Evolutionary conservation across 2,329 filamentous ascomycete species (phyloP), one percentile per base, ranked within the genome.

Genomic region (Leptographium radiaticola): DNA sequence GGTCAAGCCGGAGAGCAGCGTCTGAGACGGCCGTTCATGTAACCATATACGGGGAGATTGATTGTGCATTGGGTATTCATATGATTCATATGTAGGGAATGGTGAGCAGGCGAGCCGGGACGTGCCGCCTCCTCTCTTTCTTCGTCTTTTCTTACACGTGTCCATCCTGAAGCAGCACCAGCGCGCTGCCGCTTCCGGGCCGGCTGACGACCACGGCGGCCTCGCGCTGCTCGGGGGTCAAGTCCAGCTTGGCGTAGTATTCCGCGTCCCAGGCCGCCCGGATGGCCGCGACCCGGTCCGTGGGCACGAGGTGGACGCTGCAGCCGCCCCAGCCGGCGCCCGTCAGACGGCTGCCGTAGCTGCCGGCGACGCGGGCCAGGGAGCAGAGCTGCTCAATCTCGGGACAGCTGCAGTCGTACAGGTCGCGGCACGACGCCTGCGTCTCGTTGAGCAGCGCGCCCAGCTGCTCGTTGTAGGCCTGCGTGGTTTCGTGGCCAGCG

Each of bases 281-380:
- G 25, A 98, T 87, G 31, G 73, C 79, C 6, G 84, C 82, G 0
- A 96, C 86, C 68, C 86, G 91, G 63, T 89, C 79, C 55, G 82
- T 86, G 0, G 91, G 86, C 52, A 97, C 86, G 55, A 98, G 77
- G 71, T 98, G 93, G 55, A 98, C 91, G 57, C 82, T 93, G 71
- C 93, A 97, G 2, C 93, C 93, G 57, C 93, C 93, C 93, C 93
- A 98, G 4, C 93, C 93, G 0, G 93, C 93, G 42, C 93, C 93
- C 0, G 91, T 97, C 61, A 96, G 71, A 31, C 91, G 76, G 61
- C 86, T 89, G 33, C 91, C 93, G 65, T 89, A 89, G 18, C 87
- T 81, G 2, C 93, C 93, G 1, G 87, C 87, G 16, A 73, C 75
- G 33, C 83, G 76, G 0, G 90, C 90, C 60, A 97, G 84, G 42